Base-by-base conservation (phyloP, 495 filamentous ascomycete genomes). In the Astrocystis sublimbata region DNA sequence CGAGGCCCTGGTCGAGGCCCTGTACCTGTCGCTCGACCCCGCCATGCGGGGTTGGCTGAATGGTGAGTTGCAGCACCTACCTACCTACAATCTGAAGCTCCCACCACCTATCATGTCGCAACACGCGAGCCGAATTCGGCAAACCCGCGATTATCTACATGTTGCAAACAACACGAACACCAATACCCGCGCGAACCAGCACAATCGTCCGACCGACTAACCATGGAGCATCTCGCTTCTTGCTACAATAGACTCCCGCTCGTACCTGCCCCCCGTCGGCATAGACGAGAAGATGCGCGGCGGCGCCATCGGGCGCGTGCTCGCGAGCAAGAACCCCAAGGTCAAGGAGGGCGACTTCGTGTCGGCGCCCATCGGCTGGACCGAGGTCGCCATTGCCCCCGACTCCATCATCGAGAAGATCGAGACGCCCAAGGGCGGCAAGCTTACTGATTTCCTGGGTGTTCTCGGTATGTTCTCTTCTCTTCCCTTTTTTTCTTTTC, bases 1-100 rank as follows among this genome's bases (percentile, higher is more conserved):
- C 66, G 79, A 90, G 61, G 67, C 90, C 54, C 82, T 92, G 28
- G 76, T 91, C 24, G 85, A 90, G 65, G 75, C 75, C 1, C 79
- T 88, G 49, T 91, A 89, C 73, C 76, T 92, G 65, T 89, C 86
- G n/a, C 84, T 90, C 64, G 89, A 93, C 74, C 89, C 90, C 0
- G 88, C 89, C n/a, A 91, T 92, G 85, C 82, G 90, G 60, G 84
- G 85, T 63, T 92, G 89, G 90, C 80, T 94, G 0, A 68, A 75
- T 31, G 78, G 76, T 79, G 31, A 41, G 66, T 62, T 46, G 42
- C 6, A n/a, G n/a, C n/a, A 46, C 15, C 42, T 24, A 24, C 21
- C 42, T 15, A 24, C 3, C 9, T 46, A 5, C 6, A 8, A 41
- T 7, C 13, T 2, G 17, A 3, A 12, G 15, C 4, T 2, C 38